These are phyloP conservation scores for Xanthoconium purpureum DNA, from an alignment of 768 basidiomycete species.

Conservation along the genomic window DNA sequence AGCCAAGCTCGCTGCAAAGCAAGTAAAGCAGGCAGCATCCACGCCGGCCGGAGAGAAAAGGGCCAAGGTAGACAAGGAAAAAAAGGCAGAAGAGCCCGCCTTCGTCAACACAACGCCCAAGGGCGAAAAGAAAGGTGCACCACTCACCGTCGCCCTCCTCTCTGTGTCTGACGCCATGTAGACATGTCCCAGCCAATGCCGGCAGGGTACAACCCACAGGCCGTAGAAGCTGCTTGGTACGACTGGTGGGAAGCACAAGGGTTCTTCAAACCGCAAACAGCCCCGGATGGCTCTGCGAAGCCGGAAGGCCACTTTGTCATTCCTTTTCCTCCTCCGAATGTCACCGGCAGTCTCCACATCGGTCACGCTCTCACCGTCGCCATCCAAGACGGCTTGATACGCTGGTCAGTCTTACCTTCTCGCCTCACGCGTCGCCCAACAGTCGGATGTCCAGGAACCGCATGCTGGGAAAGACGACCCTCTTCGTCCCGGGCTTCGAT, in stretches of 20 bases:
- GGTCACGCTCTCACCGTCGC: slow-evolving; percentile 92
- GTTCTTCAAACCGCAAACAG: slow-evolving; percentile 78
- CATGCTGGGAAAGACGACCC: slow-evolving; percentile 88
- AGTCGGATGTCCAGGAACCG: slow-evolving; percentile 63
- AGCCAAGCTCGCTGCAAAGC: slow-evolving; percentile 72
- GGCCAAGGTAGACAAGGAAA: slow-evolving; percentile 69
- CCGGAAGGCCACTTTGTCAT: slow-evolving; percentile 77
- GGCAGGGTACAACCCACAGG: slow-evolving; percentile 91
- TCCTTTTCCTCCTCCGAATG: slow-evolving; percentile 91
- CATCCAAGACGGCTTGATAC: slow-evolving; percentile 83
- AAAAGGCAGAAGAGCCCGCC: slow-evolving; percentile 63
- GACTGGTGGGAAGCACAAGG: slow-evolving; percentile 95
- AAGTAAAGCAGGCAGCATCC: slow-evolving; percentile 38
- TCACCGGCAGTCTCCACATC: slow-evolving; percentile 93
- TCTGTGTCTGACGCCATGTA: slow-evolving; percentile 28
- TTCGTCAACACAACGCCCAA: slow-evolving; percentile 88
- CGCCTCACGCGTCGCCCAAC: not conserved
- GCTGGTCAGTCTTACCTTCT: slow-evolving; percentile 59
- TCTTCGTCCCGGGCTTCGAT: slow-evolving; percentile 94
- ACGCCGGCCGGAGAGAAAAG: slow-evolving; percentile 60
- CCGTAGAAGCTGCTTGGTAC: slow-evolving; percentile 95
- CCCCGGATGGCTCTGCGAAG: slow-evolving; percentile 53
- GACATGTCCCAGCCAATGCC: slow-evolving; percentile 88
- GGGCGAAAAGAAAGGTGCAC: slow-evolving; percentile 90
- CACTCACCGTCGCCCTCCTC: not conserved